phyloP scores from a whole-genome alignment of 768 basidiomycete species.

The Russula abietina region DNA sequence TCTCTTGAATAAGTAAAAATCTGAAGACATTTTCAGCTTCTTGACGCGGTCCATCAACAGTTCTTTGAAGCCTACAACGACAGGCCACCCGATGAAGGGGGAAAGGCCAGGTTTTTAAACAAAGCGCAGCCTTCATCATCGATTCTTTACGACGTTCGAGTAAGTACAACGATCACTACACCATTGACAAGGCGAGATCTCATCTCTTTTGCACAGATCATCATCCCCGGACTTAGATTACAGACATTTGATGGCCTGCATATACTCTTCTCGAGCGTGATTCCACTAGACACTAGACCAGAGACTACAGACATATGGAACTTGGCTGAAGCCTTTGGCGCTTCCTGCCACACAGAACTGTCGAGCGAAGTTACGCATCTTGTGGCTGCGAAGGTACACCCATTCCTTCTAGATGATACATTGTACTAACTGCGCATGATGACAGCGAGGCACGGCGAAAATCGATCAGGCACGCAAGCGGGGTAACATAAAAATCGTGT shows the following conservation, averaged over 20 bases:
- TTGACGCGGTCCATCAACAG: constrained; percentile 68
- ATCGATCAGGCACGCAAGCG: constrained; percentile 75
- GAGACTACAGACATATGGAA: constrained; percentile 82
- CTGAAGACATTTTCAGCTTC: constrained; percentile 46
- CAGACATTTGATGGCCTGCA: constrained; percentile 73
- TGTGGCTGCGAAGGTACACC: constrained; percentile 75
- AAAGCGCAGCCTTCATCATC: constrained; percentile 29
- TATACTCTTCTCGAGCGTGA: constrained; percentile 90
- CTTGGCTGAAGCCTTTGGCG: constrained; percentile 84
- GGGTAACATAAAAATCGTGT: constrained; percentile 79
- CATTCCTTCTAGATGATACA: constrained; percentile 15
- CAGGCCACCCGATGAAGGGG: constrained; percentile 29
- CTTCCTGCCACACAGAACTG: constrained; percentile 68
- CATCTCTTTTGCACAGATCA: constrained; percentile 44
- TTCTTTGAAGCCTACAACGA: constrained; percentile 70
- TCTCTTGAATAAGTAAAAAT: not conserved
- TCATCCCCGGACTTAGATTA: constrained; percentile 76
- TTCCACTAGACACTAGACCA: constrained; percentile 79
- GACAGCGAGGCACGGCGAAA: constrained; percentile 83
- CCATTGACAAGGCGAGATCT: not conserved
- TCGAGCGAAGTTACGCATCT: constrained; percentile 73
- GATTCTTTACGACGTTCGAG: constrained; percentile 65
- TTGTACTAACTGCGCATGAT: constrained; percentile 10
- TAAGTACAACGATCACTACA: constrained; percentile 34
- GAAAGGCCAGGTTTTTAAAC: constrained; percentile 29